Percentiles rank a stretch among this genome's conserved stretches.
Conservation (phyloP, 1,284 basidiomycete genomes). For the Amylostereum areolatum region DNA sequence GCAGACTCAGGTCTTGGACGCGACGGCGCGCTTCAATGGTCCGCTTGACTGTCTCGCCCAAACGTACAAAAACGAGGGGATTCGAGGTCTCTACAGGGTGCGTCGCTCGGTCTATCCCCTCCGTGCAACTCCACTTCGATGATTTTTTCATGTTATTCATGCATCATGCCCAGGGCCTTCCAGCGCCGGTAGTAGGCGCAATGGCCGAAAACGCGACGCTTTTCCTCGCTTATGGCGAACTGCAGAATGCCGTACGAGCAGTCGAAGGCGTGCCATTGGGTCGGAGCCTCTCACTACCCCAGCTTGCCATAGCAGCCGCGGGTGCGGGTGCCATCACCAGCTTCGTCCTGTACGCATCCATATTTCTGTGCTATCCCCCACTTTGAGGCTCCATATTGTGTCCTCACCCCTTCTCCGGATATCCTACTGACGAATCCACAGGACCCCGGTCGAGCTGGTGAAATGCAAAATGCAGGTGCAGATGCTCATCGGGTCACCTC, state of each 20-base stretch:
- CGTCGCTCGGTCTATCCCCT: conserved; percentile 23
- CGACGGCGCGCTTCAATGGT: conserved; percentile 65
- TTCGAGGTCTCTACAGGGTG: conserved; percentile 77
- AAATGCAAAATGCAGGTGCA: conserved; percentile 97
- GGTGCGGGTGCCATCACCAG: conserved; percentile 80
- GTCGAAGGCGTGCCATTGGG: conserved; percentile 26
- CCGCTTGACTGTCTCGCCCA: conserved; percentile 77
- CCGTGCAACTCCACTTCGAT: conserved; percentile 1
- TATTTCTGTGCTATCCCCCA: neutral
- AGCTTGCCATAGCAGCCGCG: conserved; percentile 72
- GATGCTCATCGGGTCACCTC: conserved; percentile 50
- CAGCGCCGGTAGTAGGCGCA: conserved; percentile 85
- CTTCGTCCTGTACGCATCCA: conserved; percentile 61
- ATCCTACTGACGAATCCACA: conserved; percentile 20
- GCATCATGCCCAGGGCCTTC: conserved; percentile 58
- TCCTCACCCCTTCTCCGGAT: neutral
- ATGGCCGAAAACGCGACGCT: conserved; percentile 87
- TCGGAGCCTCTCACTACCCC: conserved; percentile 47
- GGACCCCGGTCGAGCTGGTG: conserved; percentile 86
- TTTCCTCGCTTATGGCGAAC: conserved; percentile 83
- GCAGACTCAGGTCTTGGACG: conserved; percentile 77
- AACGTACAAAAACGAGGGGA: conserved; percentile 74
- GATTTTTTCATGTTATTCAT: conserved; percentile 7
- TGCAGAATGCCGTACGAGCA: conserved; percentile 64
- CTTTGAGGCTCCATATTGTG: no score